Percentiles rank a stretch among this genome's conserved stretches.
Conservation (phyloP, 225 moss, liverwort and hornwort genomes). For the Pseudisothecium myosuroides region DNA sequence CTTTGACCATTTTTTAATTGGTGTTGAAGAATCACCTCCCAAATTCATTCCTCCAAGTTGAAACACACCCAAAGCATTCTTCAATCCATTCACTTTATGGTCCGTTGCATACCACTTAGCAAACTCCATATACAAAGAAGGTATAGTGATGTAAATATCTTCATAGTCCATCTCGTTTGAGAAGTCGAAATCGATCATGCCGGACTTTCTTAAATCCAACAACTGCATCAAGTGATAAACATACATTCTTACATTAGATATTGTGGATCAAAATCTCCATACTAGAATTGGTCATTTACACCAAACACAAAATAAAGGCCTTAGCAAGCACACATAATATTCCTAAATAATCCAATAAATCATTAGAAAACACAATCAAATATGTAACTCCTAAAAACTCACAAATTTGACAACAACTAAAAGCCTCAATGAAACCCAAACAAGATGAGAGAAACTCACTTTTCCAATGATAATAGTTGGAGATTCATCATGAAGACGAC, state of each 20-base stretch:
- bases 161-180: no score
- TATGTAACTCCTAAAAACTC: neutral
- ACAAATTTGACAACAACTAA: no score
- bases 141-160: no score
- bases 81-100: no score
- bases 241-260: accelerated
- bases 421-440: neutral
- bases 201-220: neutral
- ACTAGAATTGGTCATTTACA: neutral
- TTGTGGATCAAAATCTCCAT: neutral
- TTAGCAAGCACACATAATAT: accelerated
- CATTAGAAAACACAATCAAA: neutral
- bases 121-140: neutral
- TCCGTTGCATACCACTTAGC: neutral
- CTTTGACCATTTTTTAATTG: no score
- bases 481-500: neutral
- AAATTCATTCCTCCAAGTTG: no score
- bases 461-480: neutral
- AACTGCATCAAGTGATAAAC: neutral
- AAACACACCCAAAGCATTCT: no score
- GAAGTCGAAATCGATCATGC: no score
- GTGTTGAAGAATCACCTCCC: no score
- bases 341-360: neutral
- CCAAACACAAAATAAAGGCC: no score
- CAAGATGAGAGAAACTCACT: neutral